Evolutionary conservation across 2,329 filamentous ascomycete genomes (phyloP), one percentile per base, ranked within the genome.

Genomic region (Phaeosphaeriaceae sp.): DNA sequence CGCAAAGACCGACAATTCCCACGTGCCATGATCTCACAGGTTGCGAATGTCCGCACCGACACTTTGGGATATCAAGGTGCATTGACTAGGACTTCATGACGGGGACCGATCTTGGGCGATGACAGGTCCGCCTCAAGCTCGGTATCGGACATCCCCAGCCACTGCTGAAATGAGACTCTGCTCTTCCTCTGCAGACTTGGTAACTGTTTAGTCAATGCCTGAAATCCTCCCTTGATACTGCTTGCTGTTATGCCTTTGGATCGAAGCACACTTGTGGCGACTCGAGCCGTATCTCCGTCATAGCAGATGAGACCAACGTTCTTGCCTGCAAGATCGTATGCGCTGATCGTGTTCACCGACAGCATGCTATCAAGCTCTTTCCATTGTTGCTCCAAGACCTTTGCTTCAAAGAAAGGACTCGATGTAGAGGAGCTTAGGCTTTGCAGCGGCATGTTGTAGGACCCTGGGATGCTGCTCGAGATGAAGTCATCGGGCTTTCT

Each of bases 221-320:
- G 22, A 7, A 63, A 62, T 7, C 66, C 66, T 1, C 66, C 66
- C 20, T 60, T 66, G 17, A 68, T 59, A 42, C 66, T 68, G 21
- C 51, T 58, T 1, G 64, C 64, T 3, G 53, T 25, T 10, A 68
- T 62, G 2, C 62, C 62, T 40, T 55, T 62, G 2, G 62, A 62
- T 3, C 64, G 60, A 24, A 67, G 56, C 20, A 68, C 53, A 19
- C 66, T 68, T n/a, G 64, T 66, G 11, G 66, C 64, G 3, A 66
- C 64, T 11, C 64, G 55, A 19, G 64, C 62, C 1, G 64, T 66
- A 27, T 68, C 66, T 6, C 66, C 64, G 7, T 57, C 31, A 46
- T 68, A 68, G 44, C 64, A 68, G 15, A 67, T 51, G 2, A 67
- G 31, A 25, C 61, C 65, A 5, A 68, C 62, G 15, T 66, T 58